phyloP scores from a whole-genome alignment of 352 stramenopile genomes.

The Phytopythium oedochilum region DNA sequence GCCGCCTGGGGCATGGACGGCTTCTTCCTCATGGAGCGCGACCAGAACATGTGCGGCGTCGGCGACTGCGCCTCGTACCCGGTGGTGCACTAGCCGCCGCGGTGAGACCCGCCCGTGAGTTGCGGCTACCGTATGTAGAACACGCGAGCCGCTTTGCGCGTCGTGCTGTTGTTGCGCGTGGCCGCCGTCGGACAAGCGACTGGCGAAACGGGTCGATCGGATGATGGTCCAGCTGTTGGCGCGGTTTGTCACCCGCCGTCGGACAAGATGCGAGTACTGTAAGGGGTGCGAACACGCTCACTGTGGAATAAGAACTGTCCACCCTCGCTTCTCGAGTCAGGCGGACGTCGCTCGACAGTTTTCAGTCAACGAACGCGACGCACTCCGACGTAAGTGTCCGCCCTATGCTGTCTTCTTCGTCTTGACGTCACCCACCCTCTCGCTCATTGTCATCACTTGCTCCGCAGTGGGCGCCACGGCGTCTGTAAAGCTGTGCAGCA shows the following conservation, averaged over 20 bases:
- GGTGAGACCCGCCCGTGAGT: too few relatives aligned
- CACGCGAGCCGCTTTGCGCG: background rate
- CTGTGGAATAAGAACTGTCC: background rate
- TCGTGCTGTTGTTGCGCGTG: background rate
- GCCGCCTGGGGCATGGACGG: slow-evolving; percentile 91
- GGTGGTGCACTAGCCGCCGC: slow-evolving; percentile 30
- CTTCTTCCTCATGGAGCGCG: slow-evolving; percentile 95
- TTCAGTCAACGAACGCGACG: too few relatives aligned
- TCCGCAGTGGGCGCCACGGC: too few relatives aligned
- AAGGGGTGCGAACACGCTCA: background rate
- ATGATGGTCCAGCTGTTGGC: background rate
- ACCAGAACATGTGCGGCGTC: slow-evolving; percentile 87
- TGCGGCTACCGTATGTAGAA: too few relatives aligned
- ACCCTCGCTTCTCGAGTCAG: too few relatives aligned
- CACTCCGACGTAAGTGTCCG: too few relatives aligned
- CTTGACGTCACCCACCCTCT: too few relatives aligned
- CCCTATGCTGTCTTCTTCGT: too few relatives aligned
- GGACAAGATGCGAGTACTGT: slow-evolving; percentile 20
- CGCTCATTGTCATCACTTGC: too few relatives aligned
- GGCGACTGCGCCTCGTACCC: slow-evolving; percentile 86
- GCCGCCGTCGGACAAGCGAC: slow-evolving; percentile 2
- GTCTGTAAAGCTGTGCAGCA: too few relatives aligned
- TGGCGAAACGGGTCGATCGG: background rate
- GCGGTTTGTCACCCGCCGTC: slow-evolving; percentile 22
- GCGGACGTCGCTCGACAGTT: too few relatives aligned